Evolutionary conservation across 73 alveolate genomes (phyloP).

Genomic region (Durusdinium trenchii): DNA sequence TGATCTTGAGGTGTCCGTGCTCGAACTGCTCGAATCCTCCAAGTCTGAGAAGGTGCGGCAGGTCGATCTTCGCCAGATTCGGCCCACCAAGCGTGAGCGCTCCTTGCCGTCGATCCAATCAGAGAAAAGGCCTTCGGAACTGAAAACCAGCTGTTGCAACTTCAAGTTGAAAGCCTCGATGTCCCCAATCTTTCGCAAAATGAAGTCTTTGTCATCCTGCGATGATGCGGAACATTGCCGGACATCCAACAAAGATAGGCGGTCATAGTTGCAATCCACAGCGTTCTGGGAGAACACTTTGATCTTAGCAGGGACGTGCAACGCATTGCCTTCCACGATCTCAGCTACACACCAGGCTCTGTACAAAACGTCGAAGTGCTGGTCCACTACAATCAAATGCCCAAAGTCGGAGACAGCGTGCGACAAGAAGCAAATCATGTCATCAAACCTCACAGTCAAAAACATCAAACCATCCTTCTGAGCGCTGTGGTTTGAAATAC

Average conservation of each 20-base stretch:
- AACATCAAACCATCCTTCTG: no score
- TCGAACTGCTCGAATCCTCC: no score
- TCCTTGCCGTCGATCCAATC: conserved; percentile 67
- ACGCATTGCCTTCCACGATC: conserved; percentile 61
- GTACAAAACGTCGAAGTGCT: conserved; percentile 25
- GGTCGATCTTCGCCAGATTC: conserved; percentile 60
- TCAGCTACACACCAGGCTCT: conserved; percentile 86
- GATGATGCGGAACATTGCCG: conserved; percentile 55
- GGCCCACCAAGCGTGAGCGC: conserved; percentile 65
- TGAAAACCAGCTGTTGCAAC: conserved; percentile 52
- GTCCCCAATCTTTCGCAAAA: conserved; percentile 32
- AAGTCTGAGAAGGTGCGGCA: no score
- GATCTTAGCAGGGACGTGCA: conserved; percentile 55
- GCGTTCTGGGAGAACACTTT: conserved; percentile 61
- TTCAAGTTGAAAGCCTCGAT: conserved; percentile 49
- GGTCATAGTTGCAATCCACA: conserved; percentile 66
- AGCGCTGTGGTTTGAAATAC: no score
- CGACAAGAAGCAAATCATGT: no score
- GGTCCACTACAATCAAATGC: no score
- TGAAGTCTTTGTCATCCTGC: conserved; percentile 31
- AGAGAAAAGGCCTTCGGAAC: conserved; percentile 36
- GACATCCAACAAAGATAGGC: conserved; percentile 59
- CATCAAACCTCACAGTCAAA: no score
- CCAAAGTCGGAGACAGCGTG: no score
- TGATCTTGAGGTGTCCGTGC: no score